Base-by-base conservation (phyloP, 345 rosid genomes). In the Durio zibethinus region DNA sequence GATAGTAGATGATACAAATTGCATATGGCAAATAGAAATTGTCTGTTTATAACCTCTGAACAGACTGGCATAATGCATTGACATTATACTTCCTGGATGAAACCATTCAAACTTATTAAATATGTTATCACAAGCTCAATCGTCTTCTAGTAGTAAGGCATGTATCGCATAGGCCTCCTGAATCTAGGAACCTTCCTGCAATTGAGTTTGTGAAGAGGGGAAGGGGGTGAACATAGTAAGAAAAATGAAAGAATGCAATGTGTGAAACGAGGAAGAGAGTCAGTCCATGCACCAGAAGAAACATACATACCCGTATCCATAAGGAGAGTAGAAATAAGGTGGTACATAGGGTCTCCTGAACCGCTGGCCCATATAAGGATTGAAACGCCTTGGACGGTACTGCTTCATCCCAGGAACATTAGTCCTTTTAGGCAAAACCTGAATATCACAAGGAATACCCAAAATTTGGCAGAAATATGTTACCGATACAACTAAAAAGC, bases 391-490 rank as follows among this genome's bases (percentile, higher is more conserved):
- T 2, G 94, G 87, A 56, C 89, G 93, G 79, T 75, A 91, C 84
- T 90, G 99, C 86, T 95, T 95, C 93, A 93, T 77, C 77, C 98
- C 99, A 48, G 98, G 99, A 79, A 93, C 93, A 79, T 95, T 95
- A 48, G 98, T 92, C 83, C 99, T 87, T 84, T 95, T 95, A 10
- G 90, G 92, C 78, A 87, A 79, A 64, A 95, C 98, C 99, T 89
- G 81, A 25, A 77, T 16, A 48, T 45, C n/a, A 35, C 3, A 66
- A 64, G 36, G 64, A 42, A 23, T 6, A 33, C 36, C 27, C 48
- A 23, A 18, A 23, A 20, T 50, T 71, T 29, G 54, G 31, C 12
- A 72, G 47, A 63, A 33, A 53, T 31, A 2, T 57, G 69, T 21
- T n/a, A 21, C 27, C 12, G 23, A 74, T 11, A 21, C 47, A 66